Conservation (phyloP, 1,284 basidiomycete species). For the Grifola frondosa region DNA sequence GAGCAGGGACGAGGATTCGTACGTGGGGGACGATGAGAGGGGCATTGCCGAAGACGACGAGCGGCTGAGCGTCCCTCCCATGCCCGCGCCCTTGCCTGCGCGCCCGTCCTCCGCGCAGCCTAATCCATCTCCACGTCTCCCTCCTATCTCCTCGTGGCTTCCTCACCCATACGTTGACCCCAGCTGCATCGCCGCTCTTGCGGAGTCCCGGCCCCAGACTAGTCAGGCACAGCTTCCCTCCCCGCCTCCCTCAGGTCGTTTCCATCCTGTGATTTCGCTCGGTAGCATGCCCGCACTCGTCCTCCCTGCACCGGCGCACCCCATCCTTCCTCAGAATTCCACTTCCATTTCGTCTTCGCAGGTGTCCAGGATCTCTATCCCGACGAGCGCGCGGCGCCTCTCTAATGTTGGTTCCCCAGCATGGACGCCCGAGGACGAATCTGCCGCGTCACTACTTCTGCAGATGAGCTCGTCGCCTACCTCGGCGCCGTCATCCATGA, state of each 20-base stretch:
- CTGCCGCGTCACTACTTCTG: constrained; percentile 62
- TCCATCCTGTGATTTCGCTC: constrained; percentile 27
- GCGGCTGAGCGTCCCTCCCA: constrained; percentile 1
- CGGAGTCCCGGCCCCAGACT: constrained; percentile 11
- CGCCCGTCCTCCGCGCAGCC: constrained; percentile 14
- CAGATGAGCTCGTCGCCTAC: constrained; percentile 52
- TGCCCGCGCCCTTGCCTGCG: neutral
- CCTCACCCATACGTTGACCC: constrained; percentile 37
- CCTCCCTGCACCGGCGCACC: constrained; percentile 37
- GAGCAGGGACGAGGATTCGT: too few species aligned
- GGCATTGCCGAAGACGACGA: constrained; percentile 17
- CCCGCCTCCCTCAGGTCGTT: constrained; percentile 41
- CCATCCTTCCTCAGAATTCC: constrained; percentile 5
- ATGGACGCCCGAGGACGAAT: constrained; percentile 68
- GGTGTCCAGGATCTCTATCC: neutral
- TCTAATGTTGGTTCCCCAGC: constrained; percentile 34
- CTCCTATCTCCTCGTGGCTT: constrained; percentile 49
- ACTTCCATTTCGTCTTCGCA: too few species aligned
- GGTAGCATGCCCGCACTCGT: constrained; percentile 36
- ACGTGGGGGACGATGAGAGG: constrained; percentile 26
- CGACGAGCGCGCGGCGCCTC: constrained; percentile 6
- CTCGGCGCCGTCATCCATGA: constrained; percentile 12
- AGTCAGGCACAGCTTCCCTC: constrained; percentile 42
- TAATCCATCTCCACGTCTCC: constrained; percentile 43
- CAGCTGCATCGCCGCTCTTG: constrained; percentile 22